These are phyloP conservation scores for Amphicarpaea edgeworthii DNA, from an alignment of 306 rosid genomes.

Conservation along the genomic window DNA sequence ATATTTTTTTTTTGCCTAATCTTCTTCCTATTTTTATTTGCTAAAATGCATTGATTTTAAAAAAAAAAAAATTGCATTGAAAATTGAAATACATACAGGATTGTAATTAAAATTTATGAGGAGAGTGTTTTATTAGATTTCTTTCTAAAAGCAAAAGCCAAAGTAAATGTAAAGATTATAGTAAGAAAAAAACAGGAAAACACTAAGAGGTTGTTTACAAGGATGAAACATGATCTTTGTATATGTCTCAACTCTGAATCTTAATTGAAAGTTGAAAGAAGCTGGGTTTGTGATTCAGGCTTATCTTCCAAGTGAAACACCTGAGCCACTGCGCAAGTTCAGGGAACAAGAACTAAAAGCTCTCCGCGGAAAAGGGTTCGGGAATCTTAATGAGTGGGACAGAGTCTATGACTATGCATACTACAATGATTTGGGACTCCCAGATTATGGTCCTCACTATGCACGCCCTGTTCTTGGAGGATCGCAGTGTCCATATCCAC, in stretches of 20 bases:
- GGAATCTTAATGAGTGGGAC: conserved; percentile 89
- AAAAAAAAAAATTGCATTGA: no score
- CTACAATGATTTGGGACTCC: conserved; percentile 88
- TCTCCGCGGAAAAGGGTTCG: conserved; percentile 71
- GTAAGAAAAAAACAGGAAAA: not conserved
- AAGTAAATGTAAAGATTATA: not conserved
- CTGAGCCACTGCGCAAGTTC: conserved; percentile 60
- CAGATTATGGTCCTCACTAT: conserved; percentile 59
- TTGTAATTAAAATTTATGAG: no score
- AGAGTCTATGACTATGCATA: conserved; percentile 91
- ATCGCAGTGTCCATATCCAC: conserved; percentile 75
- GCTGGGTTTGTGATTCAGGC: conserved; percentile 52
- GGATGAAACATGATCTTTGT: not conserved
- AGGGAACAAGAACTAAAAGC: conserved; percentile 73
- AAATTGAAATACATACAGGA: no score
- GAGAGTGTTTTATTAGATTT: no score
- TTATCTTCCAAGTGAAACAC: conserved; percentile 81
- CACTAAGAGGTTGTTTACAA: not conserved
- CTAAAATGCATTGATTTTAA: no score
- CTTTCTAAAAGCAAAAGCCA: no score
- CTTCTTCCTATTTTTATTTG: no score
- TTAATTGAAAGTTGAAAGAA: conserved; percentile 14
- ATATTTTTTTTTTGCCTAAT: no score
- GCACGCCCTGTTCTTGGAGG: conserved; percentile 89
- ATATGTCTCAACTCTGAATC: not conserved